Conservation (phyloP, 805 yeast genomes). For the Suhomyces sp. region DNA sequence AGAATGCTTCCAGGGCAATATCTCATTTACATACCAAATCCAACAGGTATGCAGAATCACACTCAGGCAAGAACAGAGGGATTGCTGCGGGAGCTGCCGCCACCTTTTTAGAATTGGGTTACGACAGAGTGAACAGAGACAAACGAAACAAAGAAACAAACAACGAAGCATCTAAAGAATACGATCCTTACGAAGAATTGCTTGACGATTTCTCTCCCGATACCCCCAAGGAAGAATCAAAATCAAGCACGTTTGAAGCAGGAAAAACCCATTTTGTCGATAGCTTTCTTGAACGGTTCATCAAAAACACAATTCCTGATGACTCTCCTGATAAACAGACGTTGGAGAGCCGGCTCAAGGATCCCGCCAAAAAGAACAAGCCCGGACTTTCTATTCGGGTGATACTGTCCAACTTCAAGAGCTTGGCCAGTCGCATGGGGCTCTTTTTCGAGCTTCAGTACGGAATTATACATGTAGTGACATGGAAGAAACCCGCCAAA, state of each 20-base stretch:
- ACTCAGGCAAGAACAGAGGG: constrained; percentile 26
- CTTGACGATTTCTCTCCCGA: not conserved
- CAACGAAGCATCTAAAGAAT: not conserved
- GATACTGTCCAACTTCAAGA: constrained; percentile 56
- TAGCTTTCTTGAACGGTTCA: constrained; percentile 49
- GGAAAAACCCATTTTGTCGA: constrained; percentile 50
- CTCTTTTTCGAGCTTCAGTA: constrained; percentile 59
- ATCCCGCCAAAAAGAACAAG: constrained; percentile 41
- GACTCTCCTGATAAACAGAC: constrained; percentile 44
- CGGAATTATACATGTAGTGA: constrained; percentile 53
- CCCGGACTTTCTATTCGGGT: constrained; percentile 58
- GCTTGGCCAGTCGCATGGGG: constrained; percentile 54
- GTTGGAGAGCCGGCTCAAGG: constrained; percentile 40
- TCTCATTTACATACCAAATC: constrained; percentile 22
- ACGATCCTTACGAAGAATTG: not conserved
- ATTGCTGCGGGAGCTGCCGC: constrained; percentile 39
- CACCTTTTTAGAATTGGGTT: constrained; percentile 29
- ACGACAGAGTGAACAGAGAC: constrained; percentile 16
- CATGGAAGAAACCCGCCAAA: constrained; percentile 74
- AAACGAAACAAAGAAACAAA: not conserved
- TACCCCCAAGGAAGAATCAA: not conserved
- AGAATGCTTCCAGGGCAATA: constrained; percentile 11
- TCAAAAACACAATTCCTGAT: constrained; percentile 49
- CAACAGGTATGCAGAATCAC: constrained; percentile 22
- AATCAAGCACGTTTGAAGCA: not conserved